Evolutionary conservation across 495 filamentous ascomycete genomes (phyloP), one percentile per base, ranked within the genome.

Genomic region (Cercophora samala): DNA sequence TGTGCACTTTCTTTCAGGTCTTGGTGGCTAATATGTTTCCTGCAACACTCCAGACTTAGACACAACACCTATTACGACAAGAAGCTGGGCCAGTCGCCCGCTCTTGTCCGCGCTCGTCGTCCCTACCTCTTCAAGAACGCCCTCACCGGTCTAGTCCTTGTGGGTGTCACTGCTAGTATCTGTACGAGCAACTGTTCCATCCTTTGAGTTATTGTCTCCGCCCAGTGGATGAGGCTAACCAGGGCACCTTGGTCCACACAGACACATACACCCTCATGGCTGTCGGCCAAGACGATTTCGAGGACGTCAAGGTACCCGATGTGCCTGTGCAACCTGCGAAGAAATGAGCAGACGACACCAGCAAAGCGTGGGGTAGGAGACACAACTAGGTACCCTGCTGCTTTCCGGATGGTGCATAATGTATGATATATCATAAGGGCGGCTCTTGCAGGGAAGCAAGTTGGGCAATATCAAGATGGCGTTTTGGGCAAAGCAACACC

Each of bases 241-340:
- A 23, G 19, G 53, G 11, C 18, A 56, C 17, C 18, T n/a, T 17
- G n/a, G 25, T 60, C 17, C 42, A 59, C 64, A 63, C 66, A 99
- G 95, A 97, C 75, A 79, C 87, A 62, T 98, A 90, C 78, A 98
- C 95, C 9, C 90, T 99, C 74, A 84, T 81, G 62, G 93, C 90
- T 24, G 89, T 99, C 74, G 89, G 93, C 46, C 96, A 98, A 80
- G 95, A 99, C 77, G 93, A 99, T 67, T 99, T 99, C 85, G 92
- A 94, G 71, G 95, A 99, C 75, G 93, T 99, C 64, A 86, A 87
- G 72, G 88, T 96, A 55, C 93, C 94, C 60, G 89, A 90, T 73
- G 81, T 85, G 6, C 89, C 74, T 8, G 65, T 66, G n/a, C 9
- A 32, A n/a, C 24, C 15, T 22, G 60, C 54, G 29, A 78, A 72